Evolutionary conservation across 1,139 yeast species (phyloP).

Genomic region (Ogataea hybrid): DNA sequence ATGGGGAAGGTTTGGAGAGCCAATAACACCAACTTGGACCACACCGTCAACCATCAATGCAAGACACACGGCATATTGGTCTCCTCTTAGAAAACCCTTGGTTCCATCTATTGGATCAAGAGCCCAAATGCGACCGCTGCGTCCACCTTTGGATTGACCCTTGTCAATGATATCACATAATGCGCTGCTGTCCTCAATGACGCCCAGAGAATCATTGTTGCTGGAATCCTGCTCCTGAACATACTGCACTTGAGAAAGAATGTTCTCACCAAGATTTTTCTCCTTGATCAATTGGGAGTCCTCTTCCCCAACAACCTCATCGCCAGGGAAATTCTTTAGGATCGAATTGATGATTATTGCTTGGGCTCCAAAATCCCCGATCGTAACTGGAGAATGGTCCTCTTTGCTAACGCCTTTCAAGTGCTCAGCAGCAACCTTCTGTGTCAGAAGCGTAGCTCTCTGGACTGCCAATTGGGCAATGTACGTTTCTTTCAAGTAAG

Average conservation of each 20-base stretch:
- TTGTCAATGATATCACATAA: conserved; percentile 69
- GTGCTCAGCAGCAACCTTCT: conserved; percentile 67
- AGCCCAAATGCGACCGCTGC: conserved; percentile 88
- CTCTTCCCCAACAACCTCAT: conserved; percentile 93
- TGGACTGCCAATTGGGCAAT: conserved; percentile 89
- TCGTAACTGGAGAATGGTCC: conserved; percentile 93
- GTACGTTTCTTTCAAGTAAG: conserved; percentile 51
- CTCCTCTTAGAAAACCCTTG: conserved; percentile 92
- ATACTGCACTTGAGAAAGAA: conserved; percentile 47
- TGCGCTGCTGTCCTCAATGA: conserved; percentile 43
- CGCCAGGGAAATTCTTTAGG: conserved; percentile 72
- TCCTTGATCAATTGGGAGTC: conserved; percentile 65
- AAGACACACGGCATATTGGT: conserved; percentile 94
- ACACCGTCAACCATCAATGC: conserved; percentile 84
- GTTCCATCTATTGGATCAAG: conserved; percentile 98
- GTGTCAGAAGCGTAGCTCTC: conserved; percentile 78
- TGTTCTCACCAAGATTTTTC: conserved; percentile 44
- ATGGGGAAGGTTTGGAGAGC: conserved; percentile 87
- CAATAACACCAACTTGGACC: conserved; percentile 88
- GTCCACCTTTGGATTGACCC: conserved; percentile 79
- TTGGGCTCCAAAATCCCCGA: conserved; percentile 96
- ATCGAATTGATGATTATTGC: conserved; percentile 88
- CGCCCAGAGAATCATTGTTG: conserved; percentile 37
- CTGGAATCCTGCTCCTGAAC: conserved; percentile 39
- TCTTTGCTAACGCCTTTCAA: conserved; percentile 72